Evolutionary conservation across 1,139 yeast species (phyloP).

Genomic region (Magnusiomyces paraingens): DNA sequence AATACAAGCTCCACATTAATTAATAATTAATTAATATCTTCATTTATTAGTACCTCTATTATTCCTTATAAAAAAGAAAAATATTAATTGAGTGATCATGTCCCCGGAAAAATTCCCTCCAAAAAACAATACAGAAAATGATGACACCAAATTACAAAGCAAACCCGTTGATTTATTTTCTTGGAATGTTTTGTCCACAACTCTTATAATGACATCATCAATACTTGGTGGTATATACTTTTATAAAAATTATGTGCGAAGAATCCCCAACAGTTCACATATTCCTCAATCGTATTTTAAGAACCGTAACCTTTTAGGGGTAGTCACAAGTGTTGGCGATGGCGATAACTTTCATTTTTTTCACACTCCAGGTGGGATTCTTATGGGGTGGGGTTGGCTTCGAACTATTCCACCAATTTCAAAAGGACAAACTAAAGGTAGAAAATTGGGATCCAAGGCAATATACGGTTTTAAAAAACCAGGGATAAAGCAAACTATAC

Average conservation of each 20-base stretch:
- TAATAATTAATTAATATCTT: too few relatives aligned
- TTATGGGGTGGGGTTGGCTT: conserved; percentile 93
- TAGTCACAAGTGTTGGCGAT: conserved; percentile 89
- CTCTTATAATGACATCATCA: conserved; percentile 18
- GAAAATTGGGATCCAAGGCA: not conserved
- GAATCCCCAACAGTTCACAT: conserved; percentile 29
- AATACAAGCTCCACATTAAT: too few relatives aligned
- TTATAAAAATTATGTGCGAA: conserved; percentile 28
- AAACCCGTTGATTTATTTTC: not conserved
- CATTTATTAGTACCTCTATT: too few relatives aligned
- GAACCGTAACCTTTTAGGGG: conserved; percentile 56
- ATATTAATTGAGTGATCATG: too few relatives aligned
- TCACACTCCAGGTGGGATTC: conserved; percentile 88
- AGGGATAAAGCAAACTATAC: conserved; percentile 30
- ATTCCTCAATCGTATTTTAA: conserved; percentile 31
- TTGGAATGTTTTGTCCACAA: not conserved
- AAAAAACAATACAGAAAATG: too few relatives aligned
- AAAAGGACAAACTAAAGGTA: conserved; percentile 16
- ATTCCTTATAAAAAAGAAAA: too few relatives aligned
- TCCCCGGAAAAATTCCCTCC: too few relatives aligned
- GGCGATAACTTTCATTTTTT: conserved; percentile 91
- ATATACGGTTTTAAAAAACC: conserved; percentile 28
- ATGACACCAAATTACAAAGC: too few relatives aligned
- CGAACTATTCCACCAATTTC: conserved; percentile 46
- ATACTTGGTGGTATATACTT: conserved; percentile 26